Percentiles rank a stretch among this genome's conserved stretches.
phyloP scores from a whole-genome alignment of 2,329 filamentous ascomycete genomes.

The Cladosporium sp. region DNA sequence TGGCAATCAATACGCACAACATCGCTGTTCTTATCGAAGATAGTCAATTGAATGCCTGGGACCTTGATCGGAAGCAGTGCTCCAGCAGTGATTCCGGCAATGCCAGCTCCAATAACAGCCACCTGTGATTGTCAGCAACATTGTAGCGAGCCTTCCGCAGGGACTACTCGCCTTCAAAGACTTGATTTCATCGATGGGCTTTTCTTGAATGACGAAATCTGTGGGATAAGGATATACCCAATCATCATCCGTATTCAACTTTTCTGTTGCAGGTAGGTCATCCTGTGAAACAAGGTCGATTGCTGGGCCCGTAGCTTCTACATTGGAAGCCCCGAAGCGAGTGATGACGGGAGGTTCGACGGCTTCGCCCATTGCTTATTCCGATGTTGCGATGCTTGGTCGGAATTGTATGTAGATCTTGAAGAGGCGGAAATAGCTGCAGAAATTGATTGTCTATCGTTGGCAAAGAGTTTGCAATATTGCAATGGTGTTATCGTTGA shows the following conservation, averaged over 20 bases:
- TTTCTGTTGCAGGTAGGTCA: not conserved
- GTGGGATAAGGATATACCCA: constrained; percentile 27
- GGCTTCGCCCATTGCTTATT: not conserved
- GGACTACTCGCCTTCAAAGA: constrained; percentile 21
- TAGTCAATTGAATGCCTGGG: constrained; percentile 59
- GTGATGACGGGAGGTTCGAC: constrained; percentile 4
- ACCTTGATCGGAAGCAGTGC: constrained; percentile 64
- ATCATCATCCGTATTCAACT: constrained; percentile 9
- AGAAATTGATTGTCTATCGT: too few relatives aligned
- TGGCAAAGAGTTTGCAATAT: not conserved
- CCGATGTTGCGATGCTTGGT: too few relatives aligned
- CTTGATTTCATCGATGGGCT: constrained; percentile 25
- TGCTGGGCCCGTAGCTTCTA: not conserved
- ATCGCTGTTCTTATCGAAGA: constrained; percentile 64
- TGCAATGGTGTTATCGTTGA: not conserved
- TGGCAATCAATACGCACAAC: constrained; percentile 48
- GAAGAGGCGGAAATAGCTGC: not conserved
- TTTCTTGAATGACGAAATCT: constrained; percentile 26
- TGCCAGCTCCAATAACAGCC: constrained; percentile 59
- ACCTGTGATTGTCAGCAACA: constrained; percentile 36
- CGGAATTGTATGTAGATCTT: not conserved
- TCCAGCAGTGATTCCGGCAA: constrained; percentile 60
- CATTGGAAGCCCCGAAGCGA: constrained; percentile 4
- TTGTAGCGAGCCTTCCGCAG: too few relatives aligned
- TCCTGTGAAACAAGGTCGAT: constrained; percentile 8